Conservation (phyloP, 202 grass and related monocot species). For the Eragrostis tef region DNA sequence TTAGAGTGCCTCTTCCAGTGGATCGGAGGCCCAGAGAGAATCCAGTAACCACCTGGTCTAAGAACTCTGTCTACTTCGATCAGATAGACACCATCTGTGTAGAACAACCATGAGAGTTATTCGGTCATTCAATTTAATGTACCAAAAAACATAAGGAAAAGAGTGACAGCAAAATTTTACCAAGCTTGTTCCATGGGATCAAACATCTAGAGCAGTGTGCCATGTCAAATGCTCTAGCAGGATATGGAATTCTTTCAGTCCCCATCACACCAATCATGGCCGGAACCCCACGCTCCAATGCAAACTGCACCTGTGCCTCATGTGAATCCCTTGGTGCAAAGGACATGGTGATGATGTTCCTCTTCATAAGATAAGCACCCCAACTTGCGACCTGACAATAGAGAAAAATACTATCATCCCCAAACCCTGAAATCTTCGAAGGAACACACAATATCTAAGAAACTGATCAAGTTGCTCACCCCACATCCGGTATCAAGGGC, state of each 20-base stretch:
- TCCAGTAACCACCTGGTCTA: constrained; percentile 84
- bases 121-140: constrained; percentile 3
- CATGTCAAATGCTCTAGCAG: constrained; percentile 89
- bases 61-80: constrained; percentile 91
- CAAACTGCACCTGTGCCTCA: constrained; percentile 88
- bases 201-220: constrained; percentile 89
- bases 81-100: constrained; percentile 67
- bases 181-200: constrained; percentile 85
- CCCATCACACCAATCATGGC: constrained; percentile 85
- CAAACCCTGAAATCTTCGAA: constrained; percentile 6
- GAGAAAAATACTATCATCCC: constrained; percentile 5
- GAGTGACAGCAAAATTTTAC: constrained; percentile 37
- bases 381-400: constrained; percentile 77
- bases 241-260: constrained; percentile 72
- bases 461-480: constrained; percentile 48
- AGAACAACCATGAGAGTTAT: constrained; percentile 9
- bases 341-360: constrained; percentile 80
- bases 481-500: constrained; percentile 87
- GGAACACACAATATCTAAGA: constrained; percentile 23
- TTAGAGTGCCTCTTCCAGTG: constrained; percentile 72
- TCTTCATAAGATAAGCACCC: constrained; percentile 87
- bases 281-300: constrained; percentile 75
- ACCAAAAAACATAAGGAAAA: not conserved
- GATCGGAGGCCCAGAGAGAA: constrained; percentile 86
- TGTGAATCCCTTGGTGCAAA: constrained; percentile 94